A percentile compares a stretch with the other conserved stretches of the same genome.
Conservation (phyloP, 2,329 filamentous ascomycete species). For the Coleophoma cylindrospora region DNA sequence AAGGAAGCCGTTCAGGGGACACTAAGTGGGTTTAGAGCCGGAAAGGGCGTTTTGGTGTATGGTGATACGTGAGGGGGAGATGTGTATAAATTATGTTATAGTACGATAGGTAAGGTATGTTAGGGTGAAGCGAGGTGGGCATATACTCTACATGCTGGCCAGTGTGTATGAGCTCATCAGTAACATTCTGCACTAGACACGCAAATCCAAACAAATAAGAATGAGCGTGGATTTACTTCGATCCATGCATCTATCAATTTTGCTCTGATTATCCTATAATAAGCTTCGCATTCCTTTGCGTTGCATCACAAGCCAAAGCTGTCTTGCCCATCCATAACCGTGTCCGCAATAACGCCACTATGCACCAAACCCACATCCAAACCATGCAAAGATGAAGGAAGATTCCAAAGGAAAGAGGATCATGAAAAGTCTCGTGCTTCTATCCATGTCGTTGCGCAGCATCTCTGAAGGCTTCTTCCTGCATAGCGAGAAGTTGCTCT, state of each 20-base stretch:
- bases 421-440: not conserved
- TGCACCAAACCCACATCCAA: not conserved
- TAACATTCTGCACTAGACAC: too few relatives aligned
- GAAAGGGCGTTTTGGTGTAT: conserved; percentile 90
- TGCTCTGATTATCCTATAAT: too few relatives aligned
- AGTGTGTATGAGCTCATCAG: too few relatives aligned
- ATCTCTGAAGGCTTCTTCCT: conserved; percentile 85
- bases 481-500: conserved; percentile 82
- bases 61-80: conserved; percentile 34
- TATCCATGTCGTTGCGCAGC: conserved; percentile 40
- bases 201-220: too few relatives aligned
- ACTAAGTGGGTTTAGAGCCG: conserved; percentile 75
- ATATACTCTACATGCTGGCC: too few relatives aligned
- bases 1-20: conserved; percentile 76
- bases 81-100: not conserved
- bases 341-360: too few relatives aligned
- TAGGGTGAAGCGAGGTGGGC: conserved; percentile 21
- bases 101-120: not conserved
- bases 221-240: too few relatives aligned
- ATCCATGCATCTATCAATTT: too few relatives aligned
- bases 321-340: too few relatives aligned
- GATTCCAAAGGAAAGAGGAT: conserved; percentile 15
- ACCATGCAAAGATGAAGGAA: conserved; percentile 12
- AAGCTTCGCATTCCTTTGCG: too few relatives aligned
- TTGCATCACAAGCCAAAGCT: too few relatives aligned